Base-by-base conservation (phyloP, 805 yeast species). In the Maudiozyma bulderi region DNA sequence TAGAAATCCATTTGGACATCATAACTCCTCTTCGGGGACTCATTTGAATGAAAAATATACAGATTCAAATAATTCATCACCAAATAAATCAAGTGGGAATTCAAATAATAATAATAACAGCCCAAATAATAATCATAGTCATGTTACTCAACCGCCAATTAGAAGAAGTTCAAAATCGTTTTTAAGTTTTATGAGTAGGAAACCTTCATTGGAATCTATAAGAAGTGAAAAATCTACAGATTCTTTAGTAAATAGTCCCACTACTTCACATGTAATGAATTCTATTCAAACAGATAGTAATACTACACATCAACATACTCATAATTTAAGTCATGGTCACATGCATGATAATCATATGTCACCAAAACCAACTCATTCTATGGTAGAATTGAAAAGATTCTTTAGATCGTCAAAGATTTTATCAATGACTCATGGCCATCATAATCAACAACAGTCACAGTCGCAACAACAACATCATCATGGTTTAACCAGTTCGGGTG, bases 361-460 rank as follows among this genome's bases (percentile, higher is more conserved):
- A 7, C 66, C 64, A 4, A 61, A 59, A 47, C 53, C 53, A 31
- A 52, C 57, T 37, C 62, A 61, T 50, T 80, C 87, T 28, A 82
- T 83, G 86, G 82, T 77, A 28, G 89, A 83, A 55, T 68, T 84
- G 64, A 84, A 83, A 60, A 73, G 86, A 58, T 82, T 84, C 56
- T 84, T 84, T 64, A 78, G 85, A 59, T 85, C 86, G 10, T 55
- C 57, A 13, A 60, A 56, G 44, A 51, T 55, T n/a, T 49, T 49
- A 11, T 28, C 54, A 15, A 46, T 47, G 34, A 50, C 53, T 15
- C 40, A 47, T 35, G 40, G 50, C 6, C 44, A 50, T 33, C 9
- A 28, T 28, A n/a, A 40, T 34, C 26, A 20, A 20, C 26, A 20
- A 20, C 26, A 20, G 26, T n/a, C n/a, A n/a, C 26, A 20, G 26